Conservation (phyloP, 345 rosid species). For the Linum lewisii region DNA sequence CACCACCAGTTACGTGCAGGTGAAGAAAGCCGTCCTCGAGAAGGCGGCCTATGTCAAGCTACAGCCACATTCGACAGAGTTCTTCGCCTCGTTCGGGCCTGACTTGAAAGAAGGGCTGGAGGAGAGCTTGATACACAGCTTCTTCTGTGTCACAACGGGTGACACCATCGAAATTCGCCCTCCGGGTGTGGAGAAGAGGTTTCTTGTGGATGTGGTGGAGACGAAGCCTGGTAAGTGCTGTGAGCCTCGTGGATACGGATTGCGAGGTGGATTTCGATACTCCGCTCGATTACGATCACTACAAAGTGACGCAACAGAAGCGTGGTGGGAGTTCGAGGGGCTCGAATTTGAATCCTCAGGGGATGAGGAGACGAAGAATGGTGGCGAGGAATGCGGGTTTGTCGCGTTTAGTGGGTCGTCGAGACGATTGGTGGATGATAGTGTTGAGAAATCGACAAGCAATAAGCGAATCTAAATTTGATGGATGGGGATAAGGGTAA, state of each 20-base stretch:
- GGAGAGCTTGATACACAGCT: conserved; percentile 8
- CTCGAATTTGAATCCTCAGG: too few species aligned
- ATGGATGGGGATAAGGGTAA: too few species aligned
- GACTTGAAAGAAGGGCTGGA: conserved; percentile 21
- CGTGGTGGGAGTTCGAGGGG: too few species aligned
- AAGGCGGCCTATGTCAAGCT: conserved; percentile 16
- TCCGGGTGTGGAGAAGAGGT: conserved; percentile 1
- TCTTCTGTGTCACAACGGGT: conserved; percentile 20
- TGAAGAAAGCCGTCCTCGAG: conserved; percentile 8
- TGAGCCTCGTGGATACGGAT: conserved; percentile 16
- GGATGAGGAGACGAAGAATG: too few species aligned
- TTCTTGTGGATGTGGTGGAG: conserved; percentile 15
- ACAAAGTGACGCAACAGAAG: too few species aligned
- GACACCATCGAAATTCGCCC: conserved; percentile 19
- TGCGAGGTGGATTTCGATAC: conserved; percentile 23
- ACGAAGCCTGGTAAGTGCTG: conserved; percentile 16
- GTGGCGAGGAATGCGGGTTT: too few species aligned
- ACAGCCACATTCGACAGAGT: conserved; percentile 24
- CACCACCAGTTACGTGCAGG: not conserved
- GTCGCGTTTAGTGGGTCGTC: too few species aligned
- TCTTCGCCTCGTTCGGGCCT: conserved; percentile 9
- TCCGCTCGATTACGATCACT: conserved; percentile 16
- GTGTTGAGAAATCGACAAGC: too few species aligned
- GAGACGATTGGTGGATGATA: too few species aligned
- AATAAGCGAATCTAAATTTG: too few species aligned